Evolutionary conservation across 2,329 filamentous ascomycete species (phyloP).

Genomic region (Colletotrichum higginsianum): DNA sequence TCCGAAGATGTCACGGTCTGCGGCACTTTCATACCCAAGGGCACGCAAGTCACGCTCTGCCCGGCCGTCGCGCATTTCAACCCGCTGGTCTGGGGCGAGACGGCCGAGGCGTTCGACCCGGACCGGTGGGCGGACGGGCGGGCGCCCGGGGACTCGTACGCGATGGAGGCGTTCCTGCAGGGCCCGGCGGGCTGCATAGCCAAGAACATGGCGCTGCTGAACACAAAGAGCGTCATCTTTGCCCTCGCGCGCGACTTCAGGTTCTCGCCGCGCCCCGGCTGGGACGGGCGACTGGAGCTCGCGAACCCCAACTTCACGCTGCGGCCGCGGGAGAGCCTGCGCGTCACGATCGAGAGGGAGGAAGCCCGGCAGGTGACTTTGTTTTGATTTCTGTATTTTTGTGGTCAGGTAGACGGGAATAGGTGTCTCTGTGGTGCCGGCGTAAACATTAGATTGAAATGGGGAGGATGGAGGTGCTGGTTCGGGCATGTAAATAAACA

Average conservation of each 20-base stretch:
- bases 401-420: neutral
- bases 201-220: constrained; percentile 41
- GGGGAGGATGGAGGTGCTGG: too few species aligned
- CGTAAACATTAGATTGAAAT: neutral
- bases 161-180: constrained; percentile 48
- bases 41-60: constrained; percentile 48
- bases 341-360: constrained; percentile 26
- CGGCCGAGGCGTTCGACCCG: constrained; percentile 48
- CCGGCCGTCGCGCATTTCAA: constrained; percentile 48
- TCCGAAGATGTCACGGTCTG: constrained; percentile 47
- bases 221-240: constrained; percentile 41
- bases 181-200: constrained; percentile 41
- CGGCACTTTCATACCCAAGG: constrained; percentile 48
- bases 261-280: constrained; percentile 28
- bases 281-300: constrained; percentile 21
- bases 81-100: constrained; percentile 48
- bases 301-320: constrained; percentile 43
- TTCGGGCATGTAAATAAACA: neutral
- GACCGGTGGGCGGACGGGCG: constrained; percentile 49
- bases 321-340: constrained; percentile 35
- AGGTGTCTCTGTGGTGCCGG: neutral
- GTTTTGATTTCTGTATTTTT: too few species aligned
- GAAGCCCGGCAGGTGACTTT: neutral
- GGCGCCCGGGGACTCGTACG: constrained; percentile 45
- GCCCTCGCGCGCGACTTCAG: constrained; percentile 31